These are phyloP conservation scores for Setomelanomma holmii DNA, from an alignment of 2,329 filamentous ascomycete genomes.

Conservation along the genomic window DNA sequence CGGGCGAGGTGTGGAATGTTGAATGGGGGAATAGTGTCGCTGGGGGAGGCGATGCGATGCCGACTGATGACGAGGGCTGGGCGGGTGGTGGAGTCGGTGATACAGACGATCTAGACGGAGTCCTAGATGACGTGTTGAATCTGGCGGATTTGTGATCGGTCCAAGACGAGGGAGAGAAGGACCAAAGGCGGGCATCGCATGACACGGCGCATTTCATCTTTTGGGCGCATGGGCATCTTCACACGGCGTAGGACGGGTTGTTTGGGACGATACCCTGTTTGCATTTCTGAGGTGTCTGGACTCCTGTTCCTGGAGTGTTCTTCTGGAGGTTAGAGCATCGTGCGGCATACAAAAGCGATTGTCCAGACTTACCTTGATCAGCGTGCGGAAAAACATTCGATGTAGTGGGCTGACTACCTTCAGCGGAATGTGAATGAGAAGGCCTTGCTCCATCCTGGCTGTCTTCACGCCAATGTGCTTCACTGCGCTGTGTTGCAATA, in stretches of 20 bases:
- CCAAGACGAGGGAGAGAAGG: not conserved
- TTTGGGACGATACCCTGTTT: conserved; percentile 26
- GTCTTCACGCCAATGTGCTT: no score
- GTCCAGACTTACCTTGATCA: no score
- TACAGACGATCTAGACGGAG: conserved; percentile 35
- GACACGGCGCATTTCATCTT: no score
- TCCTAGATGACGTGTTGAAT: conserved; percentile 50
- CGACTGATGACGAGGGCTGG: conserved; percentile 50
- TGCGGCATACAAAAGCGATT: no score
- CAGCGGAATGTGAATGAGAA: no score
- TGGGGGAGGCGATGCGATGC: conserved; percentile 14
- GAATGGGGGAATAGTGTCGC: conserved; percentile 25
- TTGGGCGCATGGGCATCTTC: not conserved
- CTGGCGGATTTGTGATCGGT: conserved; percentile 35
- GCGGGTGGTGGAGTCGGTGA: conserved; percentile 47
- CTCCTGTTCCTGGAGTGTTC: not conserved
- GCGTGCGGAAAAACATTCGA: no score
- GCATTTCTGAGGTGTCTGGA: not conserved
- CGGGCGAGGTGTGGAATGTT: conserved; percentile 20
- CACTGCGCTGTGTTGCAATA: no score
- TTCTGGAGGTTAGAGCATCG: not conserved
- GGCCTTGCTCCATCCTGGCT: no score
- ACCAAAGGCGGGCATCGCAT: no score
- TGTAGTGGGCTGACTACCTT: no score
- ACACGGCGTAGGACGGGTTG: conserved; percentile 3